phyloP scores from a whole-genome alignment of 805 yeast species.

The Candida railenensis region DNA sequence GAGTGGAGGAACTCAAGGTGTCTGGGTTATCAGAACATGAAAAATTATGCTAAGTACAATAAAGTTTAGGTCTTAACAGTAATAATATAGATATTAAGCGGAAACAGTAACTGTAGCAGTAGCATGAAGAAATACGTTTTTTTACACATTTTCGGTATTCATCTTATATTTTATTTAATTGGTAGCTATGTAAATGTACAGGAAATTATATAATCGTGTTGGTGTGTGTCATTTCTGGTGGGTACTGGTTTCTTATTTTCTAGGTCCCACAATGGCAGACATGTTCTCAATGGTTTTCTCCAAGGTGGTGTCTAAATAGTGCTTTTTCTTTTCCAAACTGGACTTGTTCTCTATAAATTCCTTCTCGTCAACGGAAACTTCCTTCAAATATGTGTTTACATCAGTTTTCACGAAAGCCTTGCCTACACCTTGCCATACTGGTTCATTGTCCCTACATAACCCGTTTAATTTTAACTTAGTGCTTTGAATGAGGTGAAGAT shows the following conservation, averaged over 20 bases:
- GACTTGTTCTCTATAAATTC: conserved; percentile 57
- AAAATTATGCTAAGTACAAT: too few species aligned
- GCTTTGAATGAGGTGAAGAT: conserved; percentile 51
- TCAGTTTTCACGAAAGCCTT: conserved; percentile 60
- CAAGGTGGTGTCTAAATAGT: conserved; percentile 72
- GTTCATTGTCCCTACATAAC: conserved; percentile 39
- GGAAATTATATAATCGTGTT: background rate
- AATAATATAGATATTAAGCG: too few species aligned
- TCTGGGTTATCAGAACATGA: too few species aligned
- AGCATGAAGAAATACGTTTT: too few species aligned
- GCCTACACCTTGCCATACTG: conserved; percentile 86
- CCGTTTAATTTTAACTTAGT: conserved; percentile 55
- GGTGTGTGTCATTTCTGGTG: background rate
- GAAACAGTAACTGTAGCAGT: too few species aligned
- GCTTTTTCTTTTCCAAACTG: conserved; percentile 64
- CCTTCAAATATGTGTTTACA: conserved; percentile 44
- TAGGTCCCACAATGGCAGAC: conserved; percentile 41
- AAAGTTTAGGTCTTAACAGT: too few species aligned
- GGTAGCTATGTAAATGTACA: background rate
- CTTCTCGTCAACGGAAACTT: conserved; percentile 50
- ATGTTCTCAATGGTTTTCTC: conserved; percentile 69
- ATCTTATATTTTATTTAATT: too few species aligned
- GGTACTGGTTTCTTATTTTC: background rate
- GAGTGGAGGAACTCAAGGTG: background rate
- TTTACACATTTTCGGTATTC: too few species aligned